Evolutionary conservation across 805 yeast species (phyloP).

Genomic region (Teunomyces kruisii): DNA sequence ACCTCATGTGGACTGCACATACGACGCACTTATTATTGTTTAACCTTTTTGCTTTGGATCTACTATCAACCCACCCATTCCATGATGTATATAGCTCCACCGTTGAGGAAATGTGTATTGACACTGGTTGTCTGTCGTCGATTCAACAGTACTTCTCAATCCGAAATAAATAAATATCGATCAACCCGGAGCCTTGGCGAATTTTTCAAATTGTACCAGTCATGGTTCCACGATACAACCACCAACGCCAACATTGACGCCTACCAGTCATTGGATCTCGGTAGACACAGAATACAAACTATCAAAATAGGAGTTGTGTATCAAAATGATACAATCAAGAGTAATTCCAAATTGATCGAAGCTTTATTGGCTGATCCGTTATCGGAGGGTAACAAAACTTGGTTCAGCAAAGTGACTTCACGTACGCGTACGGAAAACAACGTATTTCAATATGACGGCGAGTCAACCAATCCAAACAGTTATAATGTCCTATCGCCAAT

Average conservation of each 20-base stretch:
- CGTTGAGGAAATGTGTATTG: not conserved
- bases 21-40: not conserved
- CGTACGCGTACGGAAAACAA: constrained; percentile 22
- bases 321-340: constrained; percentile 19
- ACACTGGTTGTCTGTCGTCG: not conserved
- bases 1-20: not conserved
- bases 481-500: constrained; percentile 30
- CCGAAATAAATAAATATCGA: not conserved
- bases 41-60: not conserved
- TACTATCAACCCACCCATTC: not conserved
- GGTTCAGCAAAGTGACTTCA: constrained; percentile 27
- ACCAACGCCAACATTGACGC: constrained; percentile 15
- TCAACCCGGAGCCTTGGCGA: not conserved
- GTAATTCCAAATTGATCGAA: constrained; percentile 32
- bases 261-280: constrained; percentile 12
- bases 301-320: constrained; percentile 36
- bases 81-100: not conserved
- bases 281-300: constrained; percentile 10
- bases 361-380: constrained; percentile 42
- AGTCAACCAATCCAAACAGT: constrained; percentile 9
- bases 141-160: not conserved
- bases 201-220: not conserved
- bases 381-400: constrained; percentile 27
- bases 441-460: constrained; percentile 16
- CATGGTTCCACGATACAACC: constrained; percentile 18